Conservation (phyloP, 768 basidiomycete genomes). For the Macrolepiota albuminosa region DNA sequence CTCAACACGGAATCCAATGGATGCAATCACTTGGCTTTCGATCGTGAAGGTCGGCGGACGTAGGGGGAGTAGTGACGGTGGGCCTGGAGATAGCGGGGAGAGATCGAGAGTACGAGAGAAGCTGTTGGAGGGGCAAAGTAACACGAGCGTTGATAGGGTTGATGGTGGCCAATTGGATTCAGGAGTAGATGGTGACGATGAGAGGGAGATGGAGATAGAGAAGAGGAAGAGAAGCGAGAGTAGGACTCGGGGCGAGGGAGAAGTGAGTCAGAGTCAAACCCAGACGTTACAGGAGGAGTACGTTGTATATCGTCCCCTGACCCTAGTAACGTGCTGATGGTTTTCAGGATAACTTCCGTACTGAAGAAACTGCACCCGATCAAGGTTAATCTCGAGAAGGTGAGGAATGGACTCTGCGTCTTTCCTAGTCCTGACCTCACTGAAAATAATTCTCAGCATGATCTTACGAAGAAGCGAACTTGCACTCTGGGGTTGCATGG, state of each 20-base stretch:
- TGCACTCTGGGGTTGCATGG: conserved; percentile 86
- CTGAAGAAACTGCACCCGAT: conserved; percentile 58
- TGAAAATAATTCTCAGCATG: conserved; percentile 38
- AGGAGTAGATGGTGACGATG: conserved; percentile 10
- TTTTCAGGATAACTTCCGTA: conserved; percentile 64
- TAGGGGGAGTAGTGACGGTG: conserved; percentile 53
- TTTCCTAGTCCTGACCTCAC: conserved; percentile 1
- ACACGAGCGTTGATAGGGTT: conserved; percentile 13
- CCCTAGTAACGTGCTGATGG: background rate
- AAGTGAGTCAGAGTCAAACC: conserved; percentile 16
- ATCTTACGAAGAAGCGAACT: conserved; percentile 66
- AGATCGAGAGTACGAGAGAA: conserved; percentile 36
- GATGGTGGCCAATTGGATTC: conserved; percentile 12
- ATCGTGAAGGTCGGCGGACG: conserved; percentile 62
- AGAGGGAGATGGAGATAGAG: conserved; percentile 10
- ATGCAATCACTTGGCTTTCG: conserved; percentile 67
- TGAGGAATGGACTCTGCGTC: conserved; percentile 18
- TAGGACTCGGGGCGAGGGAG: conserved; percentile 28
- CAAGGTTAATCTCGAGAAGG: conserved; percentile 86
- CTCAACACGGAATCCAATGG: conserved; percentile 40
- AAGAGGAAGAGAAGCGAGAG: conserved; percentile 45
- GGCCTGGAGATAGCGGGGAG: conserved; percentile 44
- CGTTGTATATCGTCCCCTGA: conserved; percentile 17
- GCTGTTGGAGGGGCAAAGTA: conserved; percentile 35
- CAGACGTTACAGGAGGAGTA: conserved; percentile 74